Base-by-base conservation (phyloP, 352 stramenopile genomes). In the Peronospora farinosa region DNA sequence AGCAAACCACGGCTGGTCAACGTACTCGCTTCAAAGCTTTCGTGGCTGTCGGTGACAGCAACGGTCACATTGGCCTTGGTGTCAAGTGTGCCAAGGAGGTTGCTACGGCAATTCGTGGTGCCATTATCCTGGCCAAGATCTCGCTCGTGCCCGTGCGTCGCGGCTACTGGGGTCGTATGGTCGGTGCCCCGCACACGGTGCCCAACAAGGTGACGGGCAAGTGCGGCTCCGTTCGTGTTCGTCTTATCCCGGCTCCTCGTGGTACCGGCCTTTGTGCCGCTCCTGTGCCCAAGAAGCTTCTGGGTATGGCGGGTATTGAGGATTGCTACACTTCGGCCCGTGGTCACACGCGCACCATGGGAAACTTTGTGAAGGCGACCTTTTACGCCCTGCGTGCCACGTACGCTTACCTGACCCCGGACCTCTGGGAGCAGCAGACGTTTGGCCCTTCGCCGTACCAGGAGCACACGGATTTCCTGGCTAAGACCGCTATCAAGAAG, bases 1-100 rank as follows among this genome's bases (percentile, higher is more conserved):
- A 99, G 92, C 96, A 99, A 82, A 98, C 94, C 43, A 98, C 95
- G 37, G 97, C 97, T 56, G 97, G 97, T 84, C 97, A 99, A 88
- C 88, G 97, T 56, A 99, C 97, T 62, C 89, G 97, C 55, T 99
- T 99, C 92, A 99, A 99, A 86, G 96, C 96, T 31, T 99, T 99
- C 72, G 96, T 99, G 25, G 97, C 96, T 54, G 93, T 99, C 47
- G 97, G 97, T 64, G 97, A 99, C 74, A 82, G 63, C 78, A 92
- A 96, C 69, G 97, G 97, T 70, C 97, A 99, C 90, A 97, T 99
- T 69, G 97, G 97, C 54, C 88, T 99, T 31, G 97, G 97, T 61
- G 95, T 98, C 51, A 99, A 99, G 93, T 98, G 95, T 75, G 88
- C 95, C 59, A 97, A 96, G 67, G 97, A 99, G 83, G 97, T 99